Base-by-base conservation (phyloP, 2,329 filamentous ascomycete species). In the Penicillium vulpinum region DNA sequence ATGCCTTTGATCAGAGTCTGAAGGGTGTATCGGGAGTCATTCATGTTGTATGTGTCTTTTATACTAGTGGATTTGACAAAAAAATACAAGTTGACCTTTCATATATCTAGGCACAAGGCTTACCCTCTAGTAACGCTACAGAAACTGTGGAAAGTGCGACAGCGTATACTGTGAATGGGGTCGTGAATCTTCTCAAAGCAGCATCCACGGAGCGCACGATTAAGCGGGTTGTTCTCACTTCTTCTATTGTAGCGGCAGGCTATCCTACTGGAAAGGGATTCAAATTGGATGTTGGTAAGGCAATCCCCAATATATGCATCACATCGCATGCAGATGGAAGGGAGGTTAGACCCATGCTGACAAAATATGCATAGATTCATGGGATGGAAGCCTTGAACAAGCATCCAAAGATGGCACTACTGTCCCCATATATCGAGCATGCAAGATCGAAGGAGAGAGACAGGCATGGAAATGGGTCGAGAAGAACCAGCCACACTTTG, bases 401-500 rank as follows among this genome's bases (percentile, higher is more conserved):
- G 24, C 24, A 28, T 15, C 18, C 5, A 24, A 41, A 41, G 21
- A 24, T 24, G 41, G 41, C n/a, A 18, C 16, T 2, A 44, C 15
- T 46, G 44, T 33, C 5, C 44, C 28, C 21, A 22, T 35, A 8
- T 56, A 9, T 45, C 31, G 13, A 54, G 80, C 79, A 1, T 75
- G 74, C 47, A 84, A 84, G 60, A 75, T 72, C 0, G 73, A 78
- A 57, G 74, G 71, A 0, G 81, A 83, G 64, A 74, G 75, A 28
- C 74, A 74, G 7, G 65, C 79, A 13, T 81, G 79, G 78, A 75
- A 76, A 39, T 83, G 76, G 63, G 64, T 80, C 22, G 62, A 74
- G 40, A 73, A 79, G 41, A 72, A 77, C 10, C 75, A 77, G 15
- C 76, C 78, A 0, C 31, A 53, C 0, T 83, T 83, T 58, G 71